These are phyloP conservation scores for Oryza officinalis DNA, from an alignment of 176 grass and related monocot genomes.

Conservation along the genomic window DNA sequence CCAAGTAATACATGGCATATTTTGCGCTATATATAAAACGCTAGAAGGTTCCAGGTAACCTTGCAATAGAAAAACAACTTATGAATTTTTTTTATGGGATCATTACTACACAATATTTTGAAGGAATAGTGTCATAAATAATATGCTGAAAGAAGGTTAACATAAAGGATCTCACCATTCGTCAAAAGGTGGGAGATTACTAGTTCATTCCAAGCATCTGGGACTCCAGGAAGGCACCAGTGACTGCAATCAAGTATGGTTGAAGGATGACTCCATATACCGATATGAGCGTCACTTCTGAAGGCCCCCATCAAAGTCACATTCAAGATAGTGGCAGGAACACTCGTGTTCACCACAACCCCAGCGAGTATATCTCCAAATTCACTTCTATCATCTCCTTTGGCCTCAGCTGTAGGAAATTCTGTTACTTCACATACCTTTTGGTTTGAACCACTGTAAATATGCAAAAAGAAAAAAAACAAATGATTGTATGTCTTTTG, in stretches of 20 bases:
- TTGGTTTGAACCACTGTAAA: constrained; percentile 69
- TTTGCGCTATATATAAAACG: background rate
- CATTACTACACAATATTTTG: background rate
- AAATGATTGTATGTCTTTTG: background rate
- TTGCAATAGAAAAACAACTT: background rate
- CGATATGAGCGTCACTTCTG: constrained; percentile 92
- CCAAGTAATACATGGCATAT: background rate
- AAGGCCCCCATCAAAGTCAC: constrained; percentile 89
- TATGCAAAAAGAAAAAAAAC: constrained; percentile 9
- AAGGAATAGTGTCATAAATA: background rate
- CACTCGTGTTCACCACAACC: constrained; percentile 54
- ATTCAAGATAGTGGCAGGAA: constrained; percentile 78
- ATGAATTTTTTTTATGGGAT: background rate
- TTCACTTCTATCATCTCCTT: constrained; percentile 69
- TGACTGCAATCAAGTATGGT: constrained; percentile 96
- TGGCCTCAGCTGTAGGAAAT: constrained; percentile 66
- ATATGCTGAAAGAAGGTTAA: background rate
- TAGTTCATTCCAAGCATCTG: constrained; percentile 92
- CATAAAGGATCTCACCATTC: constrained; percentile 53
- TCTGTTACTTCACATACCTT: constrained; percentile 81
- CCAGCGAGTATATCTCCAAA: constrained; percentile 72
- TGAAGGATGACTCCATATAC: constrained; percentile 82
- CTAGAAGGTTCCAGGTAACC: background rate
- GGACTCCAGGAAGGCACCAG: constrained; percentile 93
- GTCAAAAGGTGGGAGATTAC: constrained; percentile 79